phyloP scores from a whole-genome alignment of 2,329 filamentous ascomycete species.

The Alternaria consortialis region DNA sequence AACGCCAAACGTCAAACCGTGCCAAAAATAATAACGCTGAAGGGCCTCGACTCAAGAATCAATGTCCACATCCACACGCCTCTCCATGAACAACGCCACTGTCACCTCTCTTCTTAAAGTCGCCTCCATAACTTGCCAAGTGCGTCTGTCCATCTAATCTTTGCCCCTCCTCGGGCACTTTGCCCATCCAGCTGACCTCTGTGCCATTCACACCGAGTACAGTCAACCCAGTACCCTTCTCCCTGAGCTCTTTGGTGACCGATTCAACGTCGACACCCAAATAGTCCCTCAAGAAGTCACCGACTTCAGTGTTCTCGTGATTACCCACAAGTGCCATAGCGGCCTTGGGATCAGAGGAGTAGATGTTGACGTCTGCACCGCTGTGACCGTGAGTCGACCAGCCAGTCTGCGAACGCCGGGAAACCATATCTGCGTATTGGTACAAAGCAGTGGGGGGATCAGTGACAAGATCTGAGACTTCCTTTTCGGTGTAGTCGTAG shows the following conservation, averaged over 20 bases:
- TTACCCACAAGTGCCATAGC: constrained; percentile 78
- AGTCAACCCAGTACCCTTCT: constrained; percentile 58
- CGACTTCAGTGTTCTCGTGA: constrained; percentile 93
- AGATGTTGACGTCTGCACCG: constrained; percentile 96
- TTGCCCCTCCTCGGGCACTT: constrained; percentile 51
- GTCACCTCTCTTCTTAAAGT: constrained; percentile 48
- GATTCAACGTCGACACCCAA: constrained; percentile 79
- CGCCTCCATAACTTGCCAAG: constrained; percentile 49
- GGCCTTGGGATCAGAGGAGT: constrained; percentile 74
- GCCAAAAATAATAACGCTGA: background rate
- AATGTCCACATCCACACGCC: constrained; percentile 45
- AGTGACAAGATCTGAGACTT: constrained; percentile 73
- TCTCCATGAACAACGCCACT: constrained; percentile 36
- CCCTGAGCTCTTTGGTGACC: constrained; percentile 77
- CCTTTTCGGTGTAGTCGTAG: constrained; percentile 72
- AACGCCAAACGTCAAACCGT: background rate
- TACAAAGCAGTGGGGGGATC: constrained; percentile 66
- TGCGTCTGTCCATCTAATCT: constrained; percentile 59
- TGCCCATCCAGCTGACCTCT: constrained; percentile 55
- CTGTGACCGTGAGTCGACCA: constrained; percentile 93
- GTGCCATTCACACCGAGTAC: constrained; percentile 37
- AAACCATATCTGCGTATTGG: constrained; percentile 84
- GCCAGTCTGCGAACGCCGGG: constrained; percentile 84
- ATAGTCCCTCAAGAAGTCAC: constrained; percentile 80
- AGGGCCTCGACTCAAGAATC: background rate